Conservation (phyloP, 2,329 filamentous ascomycete species). For the Talaromyces sp. region DNA sequence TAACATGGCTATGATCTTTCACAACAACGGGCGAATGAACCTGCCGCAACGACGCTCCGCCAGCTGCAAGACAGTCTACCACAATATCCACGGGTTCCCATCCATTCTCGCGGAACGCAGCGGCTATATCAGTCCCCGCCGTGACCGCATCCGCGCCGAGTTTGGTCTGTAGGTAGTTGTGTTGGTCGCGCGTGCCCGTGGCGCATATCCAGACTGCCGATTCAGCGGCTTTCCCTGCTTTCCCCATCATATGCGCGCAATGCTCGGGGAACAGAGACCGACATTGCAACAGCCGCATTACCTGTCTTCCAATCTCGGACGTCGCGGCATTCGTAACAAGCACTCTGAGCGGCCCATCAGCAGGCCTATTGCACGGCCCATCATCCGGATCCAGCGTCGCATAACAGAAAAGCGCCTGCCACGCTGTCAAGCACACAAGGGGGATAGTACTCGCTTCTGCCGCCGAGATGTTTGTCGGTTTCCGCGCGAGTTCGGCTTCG, state of each 20-base stretch:
- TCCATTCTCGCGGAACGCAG: constrained; percentile 23
- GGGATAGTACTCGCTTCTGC: constrained; percentile 34
- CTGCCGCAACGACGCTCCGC: constrained; percentile 26
- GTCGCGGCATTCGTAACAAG: constrained; percentile 33
- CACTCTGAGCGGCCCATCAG: constrained; percentile 24
- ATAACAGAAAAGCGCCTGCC: constrained; percentile 37
- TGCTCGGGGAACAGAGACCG: constrained; percentile 25
- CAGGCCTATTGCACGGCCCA: constrained; percentile 11
- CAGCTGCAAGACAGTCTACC: constrained; percentile 32
- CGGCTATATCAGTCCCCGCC: constrained; percentile 26
- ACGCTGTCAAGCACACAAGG: constrained; percentile 35
- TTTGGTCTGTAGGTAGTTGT: constrained; percentile 20
- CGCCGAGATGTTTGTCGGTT: constrained; percentile 31
- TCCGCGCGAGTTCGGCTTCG: constrained; percentile 34
- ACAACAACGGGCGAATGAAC: constrained; percentile 29
- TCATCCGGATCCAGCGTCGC: constrained; percentile 26
- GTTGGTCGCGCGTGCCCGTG: constrained; percentile 25
- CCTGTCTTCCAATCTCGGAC: constrained; percentile 32
- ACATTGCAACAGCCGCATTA: constrained; percentile 33
- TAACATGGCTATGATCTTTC: constrained; percentile 26
- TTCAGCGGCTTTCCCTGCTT: background rate
- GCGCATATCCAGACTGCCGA: constrained; percentile 31
- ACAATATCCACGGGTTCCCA: constrained; percentile 37
- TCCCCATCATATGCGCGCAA: constrained; percentile 6
- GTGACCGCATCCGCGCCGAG: constrained; percentile 31